Evolutionary conservation across 441 rosid genomes (phyloP).

Genomic region (Syzygium malaccense): DNA sequence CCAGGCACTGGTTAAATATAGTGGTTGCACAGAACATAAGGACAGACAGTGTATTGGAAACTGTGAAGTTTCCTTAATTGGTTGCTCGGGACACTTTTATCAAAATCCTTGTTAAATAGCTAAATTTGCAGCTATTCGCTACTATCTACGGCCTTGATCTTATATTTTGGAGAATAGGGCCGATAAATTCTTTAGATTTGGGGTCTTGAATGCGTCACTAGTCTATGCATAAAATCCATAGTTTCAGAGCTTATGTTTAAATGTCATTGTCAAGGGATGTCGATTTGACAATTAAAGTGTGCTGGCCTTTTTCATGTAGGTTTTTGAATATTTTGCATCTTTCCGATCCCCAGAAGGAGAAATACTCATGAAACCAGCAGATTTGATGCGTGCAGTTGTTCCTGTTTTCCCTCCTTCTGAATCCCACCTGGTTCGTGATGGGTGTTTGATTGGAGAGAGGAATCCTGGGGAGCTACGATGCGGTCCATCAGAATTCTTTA

Average conservation of each 20-base stretch:
- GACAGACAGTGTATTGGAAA: not conserved
- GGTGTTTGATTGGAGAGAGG: constrained; percentile 85
- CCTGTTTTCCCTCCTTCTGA: constrained; percentile 96
- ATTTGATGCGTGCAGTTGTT: constrained; percentile 83
- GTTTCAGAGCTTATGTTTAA: not conserved
- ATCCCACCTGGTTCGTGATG: constrained; percentile 78
- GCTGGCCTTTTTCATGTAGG: constrained; percentile 23
- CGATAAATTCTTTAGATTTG: not conserved
- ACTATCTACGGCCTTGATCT: not conserved
- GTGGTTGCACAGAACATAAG: not conserved
- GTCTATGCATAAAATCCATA: not conserved
- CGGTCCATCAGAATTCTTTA: constrained; percentile 68
- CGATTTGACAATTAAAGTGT: not conserved
- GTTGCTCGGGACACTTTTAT: not conserved
- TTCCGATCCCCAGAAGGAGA: constrained; percentile 46
- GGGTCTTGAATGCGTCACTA: not conserved
- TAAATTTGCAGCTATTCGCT: not conserved
- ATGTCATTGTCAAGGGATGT: not conserved
- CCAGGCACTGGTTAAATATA: not conserved
- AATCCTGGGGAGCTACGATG: constrained; percentile 75
- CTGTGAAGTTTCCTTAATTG: not conserved
- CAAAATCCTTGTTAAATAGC: not conserved
- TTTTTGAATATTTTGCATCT: constrained; percentile 88
- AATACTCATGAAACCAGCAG: constrained; percentile 70
- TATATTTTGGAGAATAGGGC: not conserved